Conservation (phyloP, 495 filamentous ascomycete species). For the Xylaria flabelliformis region DNA sequence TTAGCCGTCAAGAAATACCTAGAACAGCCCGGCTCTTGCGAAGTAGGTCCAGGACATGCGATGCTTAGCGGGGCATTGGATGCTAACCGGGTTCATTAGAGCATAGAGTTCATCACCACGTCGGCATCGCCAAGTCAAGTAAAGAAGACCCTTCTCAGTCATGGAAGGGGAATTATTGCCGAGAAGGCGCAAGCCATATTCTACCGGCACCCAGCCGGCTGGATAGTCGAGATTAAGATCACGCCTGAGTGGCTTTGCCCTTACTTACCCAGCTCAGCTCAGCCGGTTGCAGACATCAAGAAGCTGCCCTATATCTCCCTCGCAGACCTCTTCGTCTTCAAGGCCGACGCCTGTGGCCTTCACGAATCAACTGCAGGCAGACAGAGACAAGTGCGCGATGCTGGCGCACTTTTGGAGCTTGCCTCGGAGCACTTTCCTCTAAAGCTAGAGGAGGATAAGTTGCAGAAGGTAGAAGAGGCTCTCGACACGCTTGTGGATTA, state of each 20-base stretch:
- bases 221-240: conserved; percentile 28
- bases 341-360: conserved; percentile 29
- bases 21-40: conserved; percentile 14
- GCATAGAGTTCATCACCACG: conserved; percentile 28
- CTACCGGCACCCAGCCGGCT: conserved; percentile 25
- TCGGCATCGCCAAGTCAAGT: conserved; percentile 24
- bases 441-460: conserved; percentile 21
- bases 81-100: conserved; percentile 15
- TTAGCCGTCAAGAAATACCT: conserved; percentile 27
- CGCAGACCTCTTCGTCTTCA: conserved; percentile 30
- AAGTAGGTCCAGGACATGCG: not conserved
- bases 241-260: conserved; percentile 30
- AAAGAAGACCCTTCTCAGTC: conserved; percentile 23
- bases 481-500: conserved; percentile 26
- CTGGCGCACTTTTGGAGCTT: conserved; percentile 24
- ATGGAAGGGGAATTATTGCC: conserved; percentile 12
- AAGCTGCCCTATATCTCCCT: conserved; percentile 28
- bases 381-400: conserved; percentile 24
- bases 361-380: conserved; percentile 23
- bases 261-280: conserved; percentile 22
- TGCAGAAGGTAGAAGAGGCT: conserved; percentile 25
- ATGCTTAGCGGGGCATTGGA: not conserved
- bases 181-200: conserved; percentile 22
- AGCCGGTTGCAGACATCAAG: conserved; percentile 14
- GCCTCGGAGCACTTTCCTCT: conserved; percentile 29